Evolutionary conservation across 257 asterid species (phyloP).

Genomic region (Solanum stenotomum): DNA sequence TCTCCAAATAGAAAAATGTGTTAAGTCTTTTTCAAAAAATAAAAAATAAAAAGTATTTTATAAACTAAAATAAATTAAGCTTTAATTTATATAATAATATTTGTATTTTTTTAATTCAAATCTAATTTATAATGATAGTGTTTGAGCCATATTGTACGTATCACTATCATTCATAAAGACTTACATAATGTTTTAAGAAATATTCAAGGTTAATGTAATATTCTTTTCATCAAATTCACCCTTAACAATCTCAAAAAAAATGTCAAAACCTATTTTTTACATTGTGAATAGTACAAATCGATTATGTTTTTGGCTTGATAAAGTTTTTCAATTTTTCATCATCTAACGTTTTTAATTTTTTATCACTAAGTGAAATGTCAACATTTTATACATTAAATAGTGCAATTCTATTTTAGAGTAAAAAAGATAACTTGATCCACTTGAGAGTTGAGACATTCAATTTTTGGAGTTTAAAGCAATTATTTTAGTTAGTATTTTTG

Average conservation of each 20-base stretch:
- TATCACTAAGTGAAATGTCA: neutral
- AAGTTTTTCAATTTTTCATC: neutral
- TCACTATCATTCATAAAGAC: neutral
- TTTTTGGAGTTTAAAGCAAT: neutral
- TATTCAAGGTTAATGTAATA: neutral
- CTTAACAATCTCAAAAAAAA: too few species aligned
- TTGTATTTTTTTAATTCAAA: too few species aligned
- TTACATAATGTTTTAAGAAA: neutral
- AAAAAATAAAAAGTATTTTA: too few species aligned
- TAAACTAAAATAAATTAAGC: too few species aligned
- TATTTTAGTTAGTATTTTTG: neutral
- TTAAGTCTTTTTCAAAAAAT: too few species aligned
- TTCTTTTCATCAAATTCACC: neutral
- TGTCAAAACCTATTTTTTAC: neutral
- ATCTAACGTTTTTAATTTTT: neutral
- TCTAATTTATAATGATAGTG: neutral
- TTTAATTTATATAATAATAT: too few species aligned
- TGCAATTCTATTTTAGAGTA: neutral
- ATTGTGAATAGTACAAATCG: neutral
- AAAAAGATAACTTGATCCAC: neutral
- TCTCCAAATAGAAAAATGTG: too few species aligned
- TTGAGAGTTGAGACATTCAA: neutral
- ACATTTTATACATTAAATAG: neutral
- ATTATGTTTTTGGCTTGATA: neutral
- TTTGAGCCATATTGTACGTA: neutral